phyloP scores from a whole-genome alignment of 2,329 filamentous ascomycete species.

The Colletotrichum paranaense region DNA sequence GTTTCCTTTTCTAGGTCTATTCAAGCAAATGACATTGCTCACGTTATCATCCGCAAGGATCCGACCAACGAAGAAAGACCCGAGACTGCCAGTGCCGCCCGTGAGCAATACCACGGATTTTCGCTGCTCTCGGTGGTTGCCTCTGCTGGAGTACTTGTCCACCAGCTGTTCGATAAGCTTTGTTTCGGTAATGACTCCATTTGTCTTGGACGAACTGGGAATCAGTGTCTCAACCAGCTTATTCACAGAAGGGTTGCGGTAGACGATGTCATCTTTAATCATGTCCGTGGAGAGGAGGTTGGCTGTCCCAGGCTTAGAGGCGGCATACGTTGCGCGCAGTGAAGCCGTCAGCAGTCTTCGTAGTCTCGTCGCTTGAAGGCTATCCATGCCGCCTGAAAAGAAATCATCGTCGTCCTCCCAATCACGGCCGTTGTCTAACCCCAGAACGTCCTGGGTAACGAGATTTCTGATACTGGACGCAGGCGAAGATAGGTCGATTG shows the following conservation, averaged over 20 bases:
- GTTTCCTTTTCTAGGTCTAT: not conserved
- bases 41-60: conserved; percentile 29
- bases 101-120: conserved; percentile 37
- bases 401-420: too few relatives aligned
- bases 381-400: too few relatives aligned
- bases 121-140: not conserved
- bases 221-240: conserved; percentile 29
- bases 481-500: too few relatives aligned
- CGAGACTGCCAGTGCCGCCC: conserved; percentile 37
- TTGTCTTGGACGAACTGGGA: not conserved
- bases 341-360: too few relatives aligned
- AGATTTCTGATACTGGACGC: too few relatives aligned
- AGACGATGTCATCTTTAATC: conserved; percentile 18
- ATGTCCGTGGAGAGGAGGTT: too few relatives aligned
- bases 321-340: too few relatives aligned
- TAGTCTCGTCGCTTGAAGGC: too few relatives aligned
- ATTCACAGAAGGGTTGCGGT: conserved; percentile 34
- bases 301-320: too few relatives aligned
- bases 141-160: conserved; percentile 12
- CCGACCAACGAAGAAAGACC: conserved; percentile 33
- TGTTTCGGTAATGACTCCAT: not conserved
- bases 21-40: not conserved
- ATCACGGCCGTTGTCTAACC: too few relatives aligned
- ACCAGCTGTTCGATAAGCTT: not conserved
- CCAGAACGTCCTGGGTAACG: too few relatives aligned